phyloP scores from a whole-genome alignment of 306 rosid species.

The Lupinus albus region DNA sequence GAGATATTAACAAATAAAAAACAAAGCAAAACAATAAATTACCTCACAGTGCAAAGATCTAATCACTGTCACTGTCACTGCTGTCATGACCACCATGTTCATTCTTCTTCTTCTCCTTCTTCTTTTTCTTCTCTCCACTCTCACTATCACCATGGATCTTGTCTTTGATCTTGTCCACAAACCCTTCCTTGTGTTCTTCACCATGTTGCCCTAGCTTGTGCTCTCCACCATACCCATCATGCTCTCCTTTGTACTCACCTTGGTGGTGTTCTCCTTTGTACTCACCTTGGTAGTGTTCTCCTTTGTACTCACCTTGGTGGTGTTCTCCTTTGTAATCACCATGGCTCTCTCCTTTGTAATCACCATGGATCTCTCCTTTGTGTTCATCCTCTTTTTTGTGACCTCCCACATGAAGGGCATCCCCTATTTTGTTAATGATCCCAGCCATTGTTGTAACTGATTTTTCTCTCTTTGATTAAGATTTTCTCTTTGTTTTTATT shows the following conservation, averaged over 20 bases:
- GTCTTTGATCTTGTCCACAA: conserved; percentile 60
- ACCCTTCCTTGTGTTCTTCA: conserved; percentile 47
- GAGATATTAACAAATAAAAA: neutral
- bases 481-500: neutral
- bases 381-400: conserved; percentile 47
- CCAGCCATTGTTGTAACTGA: conserved; percentile 49
- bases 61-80: conserved; percentile 75
- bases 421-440: conserved; percentile 57
- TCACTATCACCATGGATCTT: conserved; percentile 54
- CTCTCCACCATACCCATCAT: neutral
- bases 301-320: neutral
- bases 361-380: conserved; percentile 33
- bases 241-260: neutral
- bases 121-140: conserved; percentile 42
- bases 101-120: conserved; percentile 44
- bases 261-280: neutral
- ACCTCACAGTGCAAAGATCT: conserved; percentile 41
- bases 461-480: neutral
- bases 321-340: conserved; percentile 30
- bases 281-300: neutral
- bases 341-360: neutral
- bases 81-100: conserved; percentile 44
- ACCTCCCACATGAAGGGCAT: conserved; percentile 62
- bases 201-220: conserved; percentile 34
- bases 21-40: neutral